phyloP scores from a whole-genome alignment of 2,329 filamentous ascomycete genomes.

The Beauveria australis region DNA sequence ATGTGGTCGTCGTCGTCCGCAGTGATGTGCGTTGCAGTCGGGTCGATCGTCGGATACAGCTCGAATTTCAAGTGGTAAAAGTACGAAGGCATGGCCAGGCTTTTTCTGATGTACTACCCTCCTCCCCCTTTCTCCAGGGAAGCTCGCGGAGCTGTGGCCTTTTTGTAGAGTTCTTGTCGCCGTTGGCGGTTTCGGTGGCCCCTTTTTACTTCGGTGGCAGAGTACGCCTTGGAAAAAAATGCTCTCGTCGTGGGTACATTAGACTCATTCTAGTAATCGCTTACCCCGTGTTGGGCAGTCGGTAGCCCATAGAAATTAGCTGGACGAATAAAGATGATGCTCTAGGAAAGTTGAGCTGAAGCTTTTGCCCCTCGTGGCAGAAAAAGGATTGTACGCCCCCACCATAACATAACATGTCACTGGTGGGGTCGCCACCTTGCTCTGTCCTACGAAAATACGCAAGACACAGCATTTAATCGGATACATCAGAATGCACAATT shows the following conservation, averaged over 20 bases:
- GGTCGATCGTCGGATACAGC: constrained; percentile 40
- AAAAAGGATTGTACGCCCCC: background rate
- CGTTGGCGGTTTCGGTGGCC: background rate
- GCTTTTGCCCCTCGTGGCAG: background rate
- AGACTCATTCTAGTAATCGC: background rate
- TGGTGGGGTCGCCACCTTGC: background rate
- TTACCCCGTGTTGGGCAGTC: background rate
- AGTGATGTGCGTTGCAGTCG: constrained; percentile 25
- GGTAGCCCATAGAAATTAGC: background rate
- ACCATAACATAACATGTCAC: background rate
- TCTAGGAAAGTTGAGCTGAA: background rate
- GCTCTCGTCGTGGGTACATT: background rate
- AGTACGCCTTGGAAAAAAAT: background rate
- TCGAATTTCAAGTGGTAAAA: constrained; percentile 61
- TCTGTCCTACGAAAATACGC: background rate
- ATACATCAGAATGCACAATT: background rate
- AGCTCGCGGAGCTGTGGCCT: too few relatives aligned
- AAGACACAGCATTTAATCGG: too few relatives aligned
- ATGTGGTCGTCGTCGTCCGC: constrained; percentile 20
- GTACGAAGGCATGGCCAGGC: constrained; percentile 47
- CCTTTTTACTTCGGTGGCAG: background rate
- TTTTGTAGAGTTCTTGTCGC: too few relatives aligned
- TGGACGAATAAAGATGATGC: background rate
- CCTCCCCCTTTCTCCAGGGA: background rate
- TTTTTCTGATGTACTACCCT: too few relatives aligned